These are phyloP conservation scores for Sclerotinia sclerotiorum DNA, from an alignment of 2,329 filamentous ascomycete genomes.

Conservation along the genomic window DNA sequence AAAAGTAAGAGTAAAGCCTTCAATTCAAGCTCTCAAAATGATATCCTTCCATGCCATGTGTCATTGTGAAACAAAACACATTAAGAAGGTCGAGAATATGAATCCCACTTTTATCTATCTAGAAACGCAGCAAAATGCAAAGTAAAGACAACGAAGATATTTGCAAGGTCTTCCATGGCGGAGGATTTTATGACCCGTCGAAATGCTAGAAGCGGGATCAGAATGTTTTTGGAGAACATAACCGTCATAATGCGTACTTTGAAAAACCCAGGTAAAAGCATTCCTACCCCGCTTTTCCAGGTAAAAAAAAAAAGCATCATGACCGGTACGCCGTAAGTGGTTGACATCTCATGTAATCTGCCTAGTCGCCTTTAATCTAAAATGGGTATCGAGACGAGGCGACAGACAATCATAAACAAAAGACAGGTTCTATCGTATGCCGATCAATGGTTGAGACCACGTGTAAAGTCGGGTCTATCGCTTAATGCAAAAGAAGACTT, in stretches of 20 bases:
- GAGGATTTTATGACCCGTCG: slow-evolving; percentile 31
- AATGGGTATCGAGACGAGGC: slow-evolving; percentile 40
- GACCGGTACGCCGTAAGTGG: slow-evolving; percentile 38
- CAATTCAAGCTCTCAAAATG: slow-evolving; percentile 26
- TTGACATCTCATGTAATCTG: slow-evolving; percentile 39
- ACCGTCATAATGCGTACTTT: slow-evolving; percentile 42
- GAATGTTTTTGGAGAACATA: slow-evolving; percentile 38
- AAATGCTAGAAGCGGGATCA: slow-evolving; percentile 30
- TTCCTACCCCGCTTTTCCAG: slow-evolving; percentile 28
- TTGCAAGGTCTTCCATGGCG: slow-evolving; percentile 38
- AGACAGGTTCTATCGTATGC: slow-evolving; percentile 44
- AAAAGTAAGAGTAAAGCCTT: slow-evolving; percentile 26
- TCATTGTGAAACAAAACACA: slow-evolving; percentile 17
- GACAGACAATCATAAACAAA: slow-evolving; percentile 39
- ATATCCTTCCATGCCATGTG: slow-evolving; percentile 26
- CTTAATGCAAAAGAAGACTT: slow-evolving; percentile 35
- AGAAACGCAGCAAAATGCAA: slow-evolving; percentile 29
- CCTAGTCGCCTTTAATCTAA: slow-evolving; percentile 40
- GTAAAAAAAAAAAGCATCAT: slow-evolving; percentile 38
- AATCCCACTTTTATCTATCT: slow-evolving; percentile 39
- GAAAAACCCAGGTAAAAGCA: slow-evolving; percentile 27
- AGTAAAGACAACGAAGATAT: slow-evolving; percentile 32
- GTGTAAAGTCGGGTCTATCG: slow-evolving; percentile 34
- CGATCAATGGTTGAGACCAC: slow-evolving; percentile 38
- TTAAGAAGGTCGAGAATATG: slow-evolving; percentile 28